Conservation (phyloP, 495 filamentous ascomycete genomes). For the Xylaria intraflava region DNA sequence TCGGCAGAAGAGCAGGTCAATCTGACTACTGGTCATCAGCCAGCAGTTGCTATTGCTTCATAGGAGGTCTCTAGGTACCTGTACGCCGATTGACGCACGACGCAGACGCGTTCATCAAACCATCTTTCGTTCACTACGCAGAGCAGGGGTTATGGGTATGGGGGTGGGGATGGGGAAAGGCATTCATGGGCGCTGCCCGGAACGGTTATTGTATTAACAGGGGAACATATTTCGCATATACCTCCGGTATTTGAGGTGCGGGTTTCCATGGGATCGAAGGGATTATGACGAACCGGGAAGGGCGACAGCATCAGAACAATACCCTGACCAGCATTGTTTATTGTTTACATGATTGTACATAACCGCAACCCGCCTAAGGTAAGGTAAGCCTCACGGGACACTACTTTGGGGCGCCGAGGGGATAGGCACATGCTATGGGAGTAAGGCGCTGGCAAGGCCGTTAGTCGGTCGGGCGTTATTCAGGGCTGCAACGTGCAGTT, state of each 20-base stretch:
- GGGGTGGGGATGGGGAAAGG: background rate
- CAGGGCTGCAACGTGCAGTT: too few species aligned
- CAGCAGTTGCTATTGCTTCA: constrained; percentile 17
- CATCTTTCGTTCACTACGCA: constrained; percentile 9
- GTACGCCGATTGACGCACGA: background rate
- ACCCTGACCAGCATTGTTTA: constrained; percentile 26
- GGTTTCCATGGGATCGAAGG: background rate
- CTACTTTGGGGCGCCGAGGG: background rate
- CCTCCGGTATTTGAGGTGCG: background rate
- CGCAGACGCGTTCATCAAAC: constrained; percentile 1
- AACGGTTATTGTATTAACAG: constrained; percentile 4
- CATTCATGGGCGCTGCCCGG: constrained; percentile 8
- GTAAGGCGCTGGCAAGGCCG: background rate
- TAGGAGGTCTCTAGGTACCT: background rate
- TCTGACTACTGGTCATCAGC: constrained; percentile 8
- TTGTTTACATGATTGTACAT: constrained; percentile 25
- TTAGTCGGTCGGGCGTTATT: background rate
- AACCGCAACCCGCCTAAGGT: constrained; percentile 1
- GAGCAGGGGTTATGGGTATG: constrained; percentile 5
- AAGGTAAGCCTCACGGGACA: background rate
- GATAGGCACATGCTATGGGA: background rate
- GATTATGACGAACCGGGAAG: constrained; percentile 10
- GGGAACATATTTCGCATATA: background rate
- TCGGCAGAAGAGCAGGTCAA: constrained; percentile 6
- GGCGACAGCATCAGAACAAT: constrained; percentile 18